Evolutionary conservation across 192 early-diverging fungal genomes (phyloP).

Genomic region (Gonapodya sp.): DNA sequence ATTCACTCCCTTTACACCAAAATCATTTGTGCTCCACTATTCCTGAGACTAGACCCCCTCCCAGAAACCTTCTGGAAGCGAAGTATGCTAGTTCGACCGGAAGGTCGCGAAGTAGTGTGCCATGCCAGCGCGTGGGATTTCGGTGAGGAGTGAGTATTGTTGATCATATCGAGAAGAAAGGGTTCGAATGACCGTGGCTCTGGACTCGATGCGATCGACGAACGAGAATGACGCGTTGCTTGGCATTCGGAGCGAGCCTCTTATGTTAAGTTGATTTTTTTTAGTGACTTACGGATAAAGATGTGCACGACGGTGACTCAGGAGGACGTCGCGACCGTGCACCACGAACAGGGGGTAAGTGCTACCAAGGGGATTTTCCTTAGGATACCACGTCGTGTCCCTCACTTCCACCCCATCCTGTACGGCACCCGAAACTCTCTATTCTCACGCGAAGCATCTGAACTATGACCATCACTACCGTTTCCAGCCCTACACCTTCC

Average conservation of each 20-base stretch:
- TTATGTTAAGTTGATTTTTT: too few relatives aligned
- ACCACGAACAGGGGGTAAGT: slow-evolving; percentile 24
- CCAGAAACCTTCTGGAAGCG: slow-evolving; percentile 21
- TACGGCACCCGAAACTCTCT: too few relatives aligned
- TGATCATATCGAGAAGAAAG: too few relatives aligned
- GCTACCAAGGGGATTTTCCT: background rate
- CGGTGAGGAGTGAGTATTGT: too few relatives aligned
- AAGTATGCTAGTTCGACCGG: slow-evolving; percentile 21
- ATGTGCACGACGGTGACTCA: slow-evolving; percentile 24
- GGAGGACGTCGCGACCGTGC: slow-evolving; percentile 21
- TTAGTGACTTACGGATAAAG: slow-evolving; percentile 26
- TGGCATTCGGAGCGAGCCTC: too few relatives aligned
- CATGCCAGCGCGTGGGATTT: slow-evolving; percentile 28
- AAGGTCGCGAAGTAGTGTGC: slow-evolving; percentile 20
- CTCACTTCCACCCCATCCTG: too few relatives aligned
- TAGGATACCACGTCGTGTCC: background rate
- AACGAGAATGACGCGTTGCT: too few relatives aligned
- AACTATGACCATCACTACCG: slow-evolving; percentile 27
- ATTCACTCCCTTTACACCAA: too few relatives aligned
- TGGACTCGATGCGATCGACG: too few relatives aligned
- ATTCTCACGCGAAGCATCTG: too few relatives aligned
- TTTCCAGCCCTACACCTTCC: slow-evolving; percentile 17
- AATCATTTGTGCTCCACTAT: too few relatives aligned
- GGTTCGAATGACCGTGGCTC: too few relatives aligned
- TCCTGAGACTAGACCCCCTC: slow-evolving; percentile 12